Conservation (phyloP, 345 rosid genomes). For the Atalantia buxifolia region DNA sequence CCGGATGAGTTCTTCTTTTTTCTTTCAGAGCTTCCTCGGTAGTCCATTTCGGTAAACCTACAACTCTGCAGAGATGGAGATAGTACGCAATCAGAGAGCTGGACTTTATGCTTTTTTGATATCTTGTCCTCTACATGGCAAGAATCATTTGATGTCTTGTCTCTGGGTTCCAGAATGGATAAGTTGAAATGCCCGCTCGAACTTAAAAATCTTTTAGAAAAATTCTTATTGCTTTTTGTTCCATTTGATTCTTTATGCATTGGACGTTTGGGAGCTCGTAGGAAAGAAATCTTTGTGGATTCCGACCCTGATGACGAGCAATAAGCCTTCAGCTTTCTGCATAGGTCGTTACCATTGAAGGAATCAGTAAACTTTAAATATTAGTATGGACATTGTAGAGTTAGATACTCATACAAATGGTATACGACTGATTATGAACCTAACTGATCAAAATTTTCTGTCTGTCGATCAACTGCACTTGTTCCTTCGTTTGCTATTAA, state of each 20-base stretch:
- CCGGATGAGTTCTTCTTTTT: slow-evolving; percentile 23
- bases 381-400: not conserved
- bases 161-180: slow-evolving; percentile 39
- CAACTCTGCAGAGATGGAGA: slow-evolving; percentile 23
- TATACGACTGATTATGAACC: slow-evolving; percentile 1
- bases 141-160: slow-evolving; percentile 16
- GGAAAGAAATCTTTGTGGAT: slow-evolving; percentile 11
- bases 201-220: slow-evolving; percentile 29
- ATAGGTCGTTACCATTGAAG: not conserved
- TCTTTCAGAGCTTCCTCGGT: slow-evolving; percentile 22
- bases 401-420: not conserved
- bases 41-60: slow-evolving; percentile 5
- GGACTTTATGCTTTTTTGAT: slow-evolving; percentile 26
- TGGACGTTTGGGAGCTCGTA: slow-evolving; percentile 23
- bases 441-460: slow-evolving; percentile 30
- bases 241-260: slow-evolving; percentile 19
- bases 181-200: slow-evolving; percentile 37
- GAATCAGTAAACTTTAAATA: not conserved
- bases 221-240: slow-evolving; percentile 18
- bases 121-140: slow-evolving; percentile 28
- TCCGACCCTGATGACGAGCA: slow-evolving; percentile 23
- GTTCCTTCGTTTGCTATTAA: slow-evolving; percentile 4
- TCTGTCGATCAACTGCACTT: slow-evolving; percentile 13
- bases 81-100: slow-evolving; percentile 38
- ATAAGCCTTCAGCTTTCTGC: slow-evolving; percentile 34